Conservation (phyloP, 768 basidiomycete species). For the Melanogaster broomeanus region DNA sequence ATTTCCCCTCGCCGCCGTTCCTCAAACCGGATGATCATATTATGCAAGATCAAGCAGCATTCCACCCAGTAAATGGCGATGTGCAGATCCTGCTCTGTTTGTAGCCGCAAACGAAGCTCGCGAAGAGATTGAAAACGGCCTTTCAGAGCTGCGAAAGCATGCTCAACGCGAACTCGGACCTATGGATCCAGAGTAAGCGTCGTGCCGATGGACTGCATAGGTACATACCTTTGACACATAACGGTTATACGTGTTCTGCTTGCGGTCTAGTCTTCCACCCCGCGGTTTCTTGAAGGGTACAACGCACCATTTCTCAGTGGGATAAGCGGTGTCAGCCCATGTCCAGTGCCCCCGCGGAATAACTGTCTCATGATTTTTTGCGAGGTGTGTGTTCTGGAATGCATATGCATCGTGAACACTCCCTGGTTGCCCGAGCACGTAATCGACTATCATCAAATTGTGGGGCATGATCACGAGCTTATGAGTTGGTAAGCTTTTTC, state of each 20-base stretch:
- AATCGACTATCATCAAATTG: conserved; percentile 5
- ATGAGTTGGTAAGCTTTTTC: not conserved
- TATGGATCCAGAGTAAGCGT: no score
- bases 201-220: not conserved
- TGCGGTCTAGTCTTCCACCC: not conserved
- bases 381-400: conserved; percentile 2
- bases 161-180: no score
- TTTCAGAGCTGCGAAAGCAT: conserved; percentile 8
- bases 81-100: not conserved
- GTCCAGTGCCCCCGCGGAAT: conserved; percentile 7
- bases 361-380: not conserved
- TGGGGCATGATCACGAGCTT: conserved; percentile 3
- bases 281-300: not conserved
- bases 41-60: conserved; percentile 10
- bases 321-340: conserved; percentile 15
- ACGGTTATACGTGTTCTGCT: conserved; percentile 2
- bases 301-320: not conserved
- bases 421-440: conserved; percentile 5
- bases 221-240: conserved; percentile 10
- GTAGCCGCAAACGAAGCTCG: not conserved
- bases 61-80: conserved; percentile 1
- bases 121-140: no score
- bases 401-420: conserved; percentile 10
- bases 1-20: not conserved
- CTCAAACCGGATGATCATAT: conserved; percentile 12